Evolutionary conservation across 331 rosid species (phyloP).

Genomic region (Arachis monticola): DNA sequence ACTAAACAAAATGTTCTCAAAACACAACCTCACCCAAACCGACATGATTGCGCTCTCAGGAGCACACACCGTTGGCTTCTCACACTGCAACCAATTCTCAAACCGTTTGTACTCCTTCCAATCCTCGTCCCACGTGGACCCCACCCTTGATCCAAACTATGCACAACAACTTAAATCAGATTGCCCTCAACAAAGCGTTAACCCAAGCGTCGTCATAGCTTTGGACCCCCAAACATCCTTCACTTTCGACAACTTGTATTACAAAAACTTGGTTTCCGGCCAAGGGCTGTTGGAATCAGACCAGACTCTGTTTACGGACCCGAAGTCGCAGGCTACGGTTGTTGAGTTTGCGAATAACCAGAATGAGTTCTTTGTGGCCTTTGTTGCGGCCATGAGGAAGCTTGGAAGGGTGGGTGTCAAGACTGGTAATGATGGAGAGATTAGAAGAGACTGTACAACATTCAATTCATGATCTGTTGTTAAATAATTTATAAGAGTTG

Average conservation of each 20-base stretch:
- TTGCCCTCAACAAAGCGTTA: slow-evolving; percentile 52
- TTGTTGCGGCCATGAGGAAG: slow-evolving; percentile 63
- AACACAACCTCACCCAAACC: slow-evolving; percentile 49
- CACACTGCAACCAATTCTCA: slow-evolving; percentile 67
- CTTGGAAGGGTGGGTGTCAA: slow-evolving; percentile 83
- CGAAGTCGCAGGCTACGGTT: slow-evolving; percentile 50
- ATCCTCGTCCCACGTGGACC: slow-evolving; percentile 55
- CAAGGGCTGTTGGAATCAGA: slow-evolving; percentile 67
- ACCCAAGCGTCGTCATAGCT: slow-evolving; percentile 43
- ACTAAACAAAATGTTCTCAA: slow-evolving; percentile 54
- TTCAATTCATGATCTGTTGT: slow-evolving; percentile 49
- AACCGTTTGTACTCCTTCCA: slow-evolving; percentile 58
- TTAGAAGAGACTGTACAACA: slow-evolving; percentile 61
- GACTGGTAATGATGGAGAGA: slow-evolving; percentile 62
- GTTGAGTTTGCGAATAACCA: slow-evolving; percentile 55
- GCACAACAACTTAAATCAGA: slow-evolving; percentile 41
- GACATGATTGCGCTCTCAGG: slow-evolving; percentile 88
- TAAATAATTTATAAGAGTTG: slow-evolving; percentile 37
- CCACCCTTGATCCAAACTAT: slow-evolving; percentile 55
- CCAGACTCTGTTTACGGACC: slow-evolving; percentile 58
- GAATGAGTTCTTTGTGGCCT: slow-evolving; percentile 50
- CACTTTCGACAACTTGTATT: slow-evolving; percentile 63
- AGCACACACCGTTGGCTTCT: slow-evolving; percentile 79
- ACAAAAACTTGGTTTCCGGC: slow-evolving; percentile 53
- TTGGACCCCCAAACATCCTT: slow-evolving; percentile 57